These are phyloP conservation scores for Erythrophleum fordii DNA, from an alignment of 306 rosid genomes.

Conservation along the genomic window DNA sequence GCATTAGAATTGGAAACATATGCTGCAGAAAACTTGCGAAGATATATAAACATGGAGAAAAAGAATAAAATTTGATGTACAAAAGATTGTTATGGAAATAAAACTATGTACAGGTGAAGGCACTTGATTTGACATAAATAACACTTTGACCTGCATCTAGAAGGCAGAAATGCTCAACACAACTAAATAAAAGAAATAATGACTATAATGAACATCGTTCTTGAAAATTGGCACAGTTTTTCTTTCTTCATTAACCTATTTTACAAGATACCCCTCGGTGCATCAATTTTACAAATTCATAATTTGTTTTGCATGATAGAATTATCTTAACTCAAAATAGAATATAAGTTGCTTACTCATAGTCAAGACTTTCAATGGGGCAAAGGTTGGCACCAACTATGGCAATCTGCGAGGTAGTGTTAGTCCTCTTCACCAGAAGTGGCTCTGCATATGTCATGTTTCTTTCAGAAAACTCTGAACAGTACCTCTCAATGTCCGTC, in stretches of 20 bases:
- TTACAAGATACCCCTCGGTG: too few species aligned
- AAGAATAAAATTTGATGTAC: background rate
- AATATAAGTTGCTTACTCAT: slow-evolving; percentile 59
- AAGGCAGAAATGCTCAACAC: background rate
- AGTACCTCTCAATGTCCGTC: slow-evolving; percentile 37
- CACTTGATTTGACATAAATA: background rate
- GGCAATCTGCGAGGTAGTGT: slow-evolving; percentile 89
- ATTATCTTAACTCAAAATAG: slow-evolving; percentile 2
- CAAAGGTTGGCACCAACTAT: slow-evolving; percentile 83
- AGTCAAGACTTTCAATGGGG: slow-evolving; percentile 95
- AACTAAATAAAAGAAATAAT: background rate
- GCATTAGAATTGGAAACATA: background rate
- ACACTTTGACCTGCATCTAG: background rate
- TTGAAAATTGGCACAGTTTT: background rate
- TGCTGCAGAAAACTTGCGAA: background rate
- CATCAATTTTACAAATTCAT: background rate
- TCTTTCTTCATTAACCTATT: too few species aligned
- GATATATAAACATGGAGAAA: slow-evolving; percentile 6
- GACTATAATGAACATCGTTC: background rate
- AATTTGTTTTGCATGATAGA: slow-evolving; percentile 12
- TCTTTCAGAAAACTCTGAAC: slow-evolving; percentile 51
- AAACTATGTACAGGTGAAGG: background rate
- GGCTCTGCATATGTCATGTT: slow-evolving; percentile 43
- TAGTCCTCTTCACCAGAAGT: slow-evolving; percentile 60
- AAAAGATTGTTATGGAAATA: background rate